Percentiles rank a stretch among this genome's conserved stretches.
These are phyloP conservation scores for Alternaria metachromatica DNA, from an alignment of 2,329 filamentous ascomycete genomes.

Conservation along the genomic window DNA sequence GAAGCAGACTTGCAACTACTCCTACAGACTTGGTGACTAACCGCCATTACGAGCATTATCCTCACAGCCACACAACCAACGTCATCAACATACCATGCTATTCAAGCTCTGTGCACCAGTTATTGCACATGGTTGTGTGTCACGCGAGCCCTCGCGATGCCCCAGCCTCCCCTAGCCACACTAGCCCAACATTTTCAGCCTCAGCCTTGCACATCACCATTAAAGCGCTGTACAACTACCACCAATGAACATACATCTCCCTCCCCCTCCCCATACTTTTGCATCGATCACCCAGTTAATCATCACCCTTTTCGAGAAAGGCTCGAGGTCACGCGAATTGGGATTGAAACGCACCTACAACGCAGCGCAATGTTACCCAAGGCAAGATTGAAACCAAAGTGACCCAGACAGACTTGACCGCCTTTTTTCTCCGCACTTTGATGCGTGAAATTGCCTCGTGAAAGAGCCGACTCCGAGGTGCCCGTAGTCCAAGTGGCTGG, in stretches of 20 bases:
- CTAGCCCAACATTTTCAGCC: not conserved
- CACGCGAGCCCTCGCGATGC: not conserved
- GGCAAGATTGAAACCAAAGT: not conserved
- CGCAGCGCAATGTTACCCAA: not conserved
- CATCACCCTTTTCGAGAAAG: not conserved
- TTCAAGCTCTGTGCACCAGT: not conserved
- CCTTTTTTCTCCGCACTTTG: not conserved
- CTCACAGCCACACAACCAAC: not conserved
- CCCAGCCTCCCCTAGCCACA: not conserved
- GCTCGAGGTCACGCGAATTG: not conserved
- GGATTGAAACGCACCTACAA: not conserved
- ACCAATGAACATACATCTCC: not conserved
- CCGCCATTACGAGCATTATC: not conserved
- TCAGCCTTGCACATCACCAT: conserved; percentile 2
- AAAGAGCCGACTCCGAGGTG: not conserved
- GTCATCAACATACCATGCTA: not conserved
- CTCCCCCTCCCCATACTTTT: not conserved
- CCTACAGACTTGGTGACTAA: not conserved
- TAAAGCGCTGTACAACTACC: not conserved
- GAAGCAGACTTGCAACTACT: not conserved
- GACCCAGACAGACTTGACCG: not conserved
- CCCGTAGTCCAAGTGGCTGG: not conserved
- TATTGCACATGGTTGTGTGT: conserved; percentile 1
- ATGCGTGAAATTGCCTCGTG: not conserved
- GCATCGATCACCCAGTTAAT: not conserved